These are phyloP conservation scores for Suhomyces kunorum DNA, from an alignment of 1,139 yeast species.

Conservation along the genomic window DNA sequence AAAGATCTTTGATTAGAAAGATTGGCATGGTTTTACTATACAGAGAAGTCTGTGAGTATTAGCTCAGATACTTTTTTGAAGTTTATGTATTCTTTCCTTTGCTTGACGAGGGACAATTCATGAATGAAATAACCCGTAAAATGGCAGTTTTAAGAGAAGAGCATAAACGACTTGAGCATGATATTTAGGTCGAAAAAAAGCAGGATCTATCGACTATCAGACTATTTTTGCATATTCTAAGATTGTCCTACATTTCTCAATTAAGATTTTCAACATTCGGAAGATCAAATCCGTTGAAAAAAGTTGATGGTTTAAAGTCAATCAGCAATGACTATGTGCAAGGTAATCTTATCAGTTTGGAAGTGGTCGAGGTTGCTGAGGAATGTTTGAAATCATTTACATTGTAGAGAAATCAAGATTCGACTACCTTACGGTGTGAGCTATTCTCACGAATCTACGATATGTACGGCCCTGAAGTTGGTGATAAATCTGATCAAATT, in stretches of 20 bases:
- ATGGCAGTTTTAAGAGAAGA: conserved; percentile 3
- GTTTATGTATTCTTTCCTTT: conserved; percentile 17
- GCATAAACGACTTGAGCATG: not conserved
- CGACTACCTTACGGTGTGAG: conserved; percentile 22
- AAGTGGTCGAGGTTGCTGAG: conserved; percentile 20
- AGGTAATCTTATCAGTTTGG: conserved; percentile 24
- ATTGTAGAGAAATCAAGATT: conserved; percentile 15
- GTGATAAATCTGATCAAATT: conserved; percentile 21
- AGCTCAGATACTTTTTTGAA: conserved; percentile 14
- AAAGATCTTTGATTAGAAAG: conserved; percentile 9
- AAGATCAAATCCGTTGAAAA: not conserved
- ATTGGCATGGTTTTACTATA: conserved; percentile 11
- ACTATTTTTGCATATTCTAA: conserved; percentile 10
- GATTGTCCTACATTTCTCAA: conserved; percentile 14
- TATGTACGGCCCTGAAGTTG: conserved; percentile 34
- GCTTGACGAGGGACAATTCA: conserved; percentile 15
- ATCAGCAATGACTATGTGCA: conserved; percentile 7
- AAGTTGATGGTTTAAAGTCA: not conserved
- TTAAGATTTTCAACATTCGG: conserved; percentile 9
- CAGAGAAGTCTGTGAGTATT: conserved; percentile 6
- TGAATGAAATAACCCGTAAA: conserved; percentile 13
- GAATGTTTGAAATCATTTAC: conserved; percentile 19
- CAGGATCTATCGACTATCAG: conserved; percentile 16
- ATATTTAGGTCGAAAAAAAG: conserved; percentile 6
- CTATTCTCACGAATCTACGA: conserved; percentile 27